Evolutionary conservation across 495 filamentous ascomycete genomes (phyloP), one percentile per base, ranked within the genome.

Genomic region (Chlorociboria aeruginascens): DNA sequence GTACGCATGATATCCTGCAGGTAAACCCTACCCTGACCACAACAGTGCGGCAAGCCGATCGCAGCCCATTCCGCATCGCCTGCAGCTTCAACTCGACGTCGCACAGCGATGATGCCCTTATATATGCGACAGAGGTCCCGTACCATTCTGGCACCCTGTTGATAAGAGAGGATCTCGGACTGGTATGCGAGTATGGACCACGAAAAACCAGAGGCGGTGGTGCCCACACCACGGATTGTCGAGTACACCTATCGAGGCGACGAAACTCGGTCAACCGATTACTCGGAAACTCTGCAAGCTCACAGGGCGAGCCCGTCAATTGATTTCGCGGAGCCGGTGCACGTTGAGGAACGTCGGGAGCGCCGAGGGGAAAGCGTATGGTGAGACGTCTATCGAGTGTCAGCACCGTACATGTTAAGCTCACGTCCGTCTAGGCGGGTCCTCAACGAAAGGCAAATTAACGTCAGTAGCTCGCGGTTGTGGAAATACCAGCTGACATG

Each of bases 391-490:
- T 30, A 40, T 30, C 7, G 16, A 40, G 25, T 9, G 7, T 28
- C 40, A 43, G 28, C 20, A 14, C 40, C 7, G 13, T 17, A 31
- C 1, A 28, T n/a, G n/a, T 6, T 40, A 17, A 40, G 17, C 32
- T 51, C 8, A 48, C 34, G 20, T 32, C 1, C 3, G 14, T 6
- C 20, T 33, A 66, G 63, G 64, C 55, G 64, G 50, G 58, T 60
- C 3, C 51, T 67, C 29, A 55, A 57, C 20, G 64, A 67, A 45
- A 54, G 64, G 29, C 64, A 67, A 41, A 61, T 67, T 42, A 67
- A 64, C 40, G 62, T 65, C 43, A 33, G 60, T 37, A 8, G n/a
- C 17, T 20, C 10, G 9, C 39, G 28, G 20, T 13, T 16, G 7
- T n/a, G 4, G 47, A 34, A 20, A 14, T 40, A 32, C 35, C 30